These are phyloP conservation scores for Rusavskia elegans DNA, from an alignment of 495 filamentous ascomycete genomes.

Conservation along the genomic window DNA sequence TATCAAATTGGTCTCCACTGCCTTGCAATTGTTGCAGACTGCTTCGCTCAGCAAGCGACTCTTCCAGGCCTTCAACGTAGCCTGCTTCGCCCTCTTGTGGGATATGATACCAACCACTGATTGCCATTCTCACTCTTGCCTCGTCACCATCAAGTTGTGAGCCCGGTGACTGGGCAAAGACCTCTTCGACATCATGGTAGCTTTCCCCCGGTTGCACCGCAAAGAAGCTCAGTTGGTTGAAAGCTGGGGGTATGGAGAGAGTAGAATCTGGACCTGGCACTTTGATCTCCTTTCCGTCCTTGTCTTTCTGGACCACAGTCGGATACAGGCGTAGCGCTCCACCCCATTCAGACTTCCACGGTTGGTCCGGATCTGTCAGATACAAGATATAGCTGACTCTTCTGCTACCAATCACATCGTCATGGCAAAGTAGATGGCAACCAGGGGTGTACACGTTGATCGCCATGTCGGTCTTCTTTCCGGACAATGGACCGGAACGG, in stretches of 20 bases:
- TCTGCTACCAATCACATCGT: slow-evolving; percentile 92
- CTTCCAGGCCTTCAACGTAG: slow-evolving; percentile 75
- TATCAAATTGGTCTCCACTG: slow-evolving; percentile 74
- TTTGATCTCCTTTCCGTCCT: slow-evolving; percentile 47
- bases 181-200: slow-evolving; percentile 98
- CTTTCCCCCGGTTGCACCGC: slow-evolving; percentile 93
- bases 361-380: slow-evolving; percentile 72
- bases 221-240: slow-evolving; percentile 96
- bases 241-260: slow-evolving; percentile 77
- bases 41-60: slow-evolving; percentile 71
- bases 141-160: slow-evolving; percentile 46
- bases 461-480: slow-evolving; percentile 96
- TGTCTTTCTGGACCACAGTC: slow-evolving; percentile 46
- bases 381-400: slow-evolving; percentile 95
- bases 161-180: slow-evolving; percentile 47
- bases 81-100: slow-evolving; percentile 93
- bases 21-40: slow-evolving; percentile 82
- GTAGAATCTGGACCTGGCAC: slow-evolving; percentile 59
- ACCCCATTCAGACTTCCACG: slow-evolving; percentile 89
- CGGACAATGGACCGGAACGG: slow-evolving; percentile 70
- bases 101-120: slow-evolving; percentile 99
- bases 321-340: slow-evolving; percentile 84
- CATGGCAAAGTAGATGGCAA: slow-evolving; percentile 89
- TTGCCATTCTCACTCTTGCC: slow-evolving; percentile 81
- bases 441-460: slow-evolving; percentile 97